phyloP scores from a whole-genome alignment of 768 basidiomycete genomes.

The Tulasnella sp. region DNA sequence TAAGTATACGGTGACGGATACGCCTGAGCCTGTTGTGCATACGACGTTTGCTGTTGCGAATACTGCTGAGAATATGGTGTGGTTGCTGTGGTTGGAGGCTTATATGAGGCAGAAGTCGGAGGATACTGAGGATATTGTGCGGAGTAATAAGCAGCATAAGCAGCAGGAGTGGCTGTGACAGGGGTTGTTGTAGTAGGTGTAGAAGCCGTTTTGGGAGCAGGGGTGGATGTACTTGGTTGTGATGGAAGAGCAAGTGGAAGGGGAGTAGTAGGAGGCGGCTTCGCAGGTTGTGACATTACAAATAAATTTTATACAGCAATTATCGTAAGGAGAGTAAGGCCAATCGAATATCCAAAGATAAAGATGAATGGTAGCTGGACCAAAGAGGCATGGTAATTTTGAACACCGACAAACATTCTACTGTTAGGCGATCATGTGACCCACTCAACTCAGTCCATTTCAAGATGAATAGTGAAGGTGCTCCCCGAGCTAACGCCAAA shows the following conservation, averaged over 20 bases:
- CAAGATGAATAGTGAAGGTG: slow-evolving; percentile 72
- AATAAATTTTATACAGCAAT: too few relatives aligned
- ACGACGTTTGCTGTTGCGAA: background rate
- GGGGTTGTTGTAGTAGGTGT: background rate
- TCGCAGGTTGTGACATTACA: too few relatives aligned
- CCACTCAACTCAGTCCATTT: too few relatives aligned
- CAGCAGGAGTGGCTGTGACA: background rate
- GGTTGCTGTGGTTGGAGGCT: background rate
- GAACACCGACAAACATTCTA: too few relatives aligned
- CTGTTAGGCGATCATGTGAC: too few relatives aligned
- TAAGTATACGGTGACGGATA: slow-evolving; percentile 1
- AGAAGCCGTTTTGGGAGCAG: background rate
- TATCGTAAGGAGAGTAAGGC: too few relatives aligned
- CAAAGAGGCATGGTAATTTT: too few relatives aligned
- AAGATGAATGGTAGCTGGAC: too few relatives aligned
- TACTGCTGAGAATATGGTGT: background rate
- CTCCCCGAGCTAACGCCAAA: slow-evolving; percentile 64
- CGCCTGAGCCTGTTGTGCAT: slow-evolving; percentile 1
- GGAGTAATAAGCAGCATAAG: background rate
- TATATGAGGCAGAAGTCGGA: too few relatives aligned
- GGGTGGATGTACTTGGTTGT: slow-evolving; percentile 3
- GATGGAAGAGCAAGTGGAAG: slow-evolving; percentile 1
- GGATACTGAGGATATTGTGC: slow-evolving; percentile 1
- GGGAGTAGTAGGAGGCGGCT: background rate
- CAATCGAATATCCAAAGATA: too few relatives aligned